Evolutionary conservation across 768 basidiomycete species (phyloP), one percentile per base, ranked within the genome.

Genomic region (Leccinum obscurum): DNA sequence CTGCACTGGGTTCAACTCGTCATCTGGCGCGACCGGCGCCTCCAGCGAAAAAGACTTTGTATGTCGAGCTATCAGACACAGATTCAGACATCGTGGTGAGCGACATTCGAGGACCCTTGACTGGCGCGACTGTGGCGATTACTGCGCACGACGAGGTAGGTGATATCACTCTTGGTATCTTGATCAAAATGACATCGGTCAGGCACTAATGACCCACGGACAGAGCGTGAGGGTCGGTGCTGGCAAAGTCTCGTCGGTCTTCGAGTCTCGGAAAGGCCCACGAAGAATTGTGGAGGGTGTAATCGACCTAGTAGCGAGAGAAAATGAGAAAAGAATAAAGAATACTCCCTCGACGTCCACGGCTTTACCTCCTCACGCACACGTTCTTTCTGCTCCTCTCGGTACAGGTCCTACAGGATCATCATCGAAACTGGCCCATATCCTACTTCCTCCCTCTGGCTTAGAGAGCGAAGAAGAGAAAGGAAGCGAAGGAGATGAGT

Each of bases 21-120:
- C 35, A 4, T 11, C 52, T 28, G 7, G 35, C 35, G 17, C 64
- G 54, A 15, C 41, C 14, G 34, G 32, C 17, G 28, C 52, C 28
- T 1, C 54, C 58, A 17, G 61, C 32, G 30, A 70, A 64, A 46
- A 65, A 60, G 15, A 61, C 64, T 3, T 49, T 59, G 28, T 71
- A 67, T 15, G 62, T 71, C 28, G 57, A 69, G 17, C 64, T 72
- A 20, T 71, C 69, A 13, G 71, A 72, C 39, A 8, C 65, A 10
- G 68, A 68, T 32, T 62, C 66, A 26, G 70, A 64, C 6, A 49
- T 70, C 1, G 66, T 62, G 32, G 60, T 61, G 37, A 72, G 58
- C 58, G 56, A 64, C 14, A 11, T 64, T 44, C 62, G 56, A 51
- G 30, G 20, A 6, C 39, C 54, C 2, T 10, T 34, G 8, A 30